Base-by-base conservation (phyloP, 495 filamentous ascomycete genomes). In the Aspergillus baeticus region DNA sequence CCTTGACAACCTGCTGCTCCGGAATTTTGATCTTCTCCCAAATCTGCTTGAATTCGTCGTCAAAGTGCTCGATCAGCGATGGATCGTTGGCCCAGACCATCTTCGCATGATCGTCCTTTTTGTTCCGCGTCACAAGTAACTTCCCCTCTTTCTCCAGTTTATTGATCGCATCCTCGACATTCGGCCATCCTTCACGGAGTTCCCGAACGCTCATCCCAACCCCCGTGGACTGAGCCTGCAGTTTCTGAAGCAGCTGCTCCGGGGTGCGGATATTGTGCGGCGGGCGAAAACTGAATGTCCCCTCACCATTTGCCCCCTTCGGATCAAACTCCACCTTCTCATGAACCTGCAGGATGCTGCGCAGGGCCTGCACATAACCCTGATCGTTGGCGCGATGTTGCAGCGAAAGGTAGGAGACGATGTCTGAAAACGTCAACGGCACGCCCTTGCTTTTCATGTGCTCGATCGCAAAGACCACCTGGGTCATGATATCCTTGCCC, bases 131-230 rank as follows among this genome's bases (percentile, higher is more conserved):
- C 14, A 96, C 88, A 17, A 97, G 76, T 11, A 98, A 76, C 72
- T 88, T 87, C 51, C 90, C 87, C 61, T 87, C 83, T 17, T 70
- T 70, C 77, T 98, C 94, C 52, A 98, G 75, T 60, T 84, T 77
- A 55, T 84, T 81, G 71, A 98, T 89, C 1, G 87, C 80, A 14
- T 85, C 81, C 41, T 90, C 83, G 57, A 89, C 92, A 56, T 86
- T 86, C 6, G 86, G 83, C 94, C 94, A 98, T 23, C 95, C 95
- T 64, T 98, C 94, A 68, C 93, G 92, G 23, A 98, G 79, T 54
- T 96, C 90, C 65, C 88, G 90, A 45, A 97, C 90, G 42, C 73
- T 77, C 49, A 97, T 83, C 2, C 91, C 91, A 46, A 84, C 81
- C 1, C 89, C 88, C n/a, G 91, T 92, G 13, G 81, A 81, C 71